Evolutionary conservation across 345 rosid genomes (phyloP).

Genomic region (Draba incana): DNA sequence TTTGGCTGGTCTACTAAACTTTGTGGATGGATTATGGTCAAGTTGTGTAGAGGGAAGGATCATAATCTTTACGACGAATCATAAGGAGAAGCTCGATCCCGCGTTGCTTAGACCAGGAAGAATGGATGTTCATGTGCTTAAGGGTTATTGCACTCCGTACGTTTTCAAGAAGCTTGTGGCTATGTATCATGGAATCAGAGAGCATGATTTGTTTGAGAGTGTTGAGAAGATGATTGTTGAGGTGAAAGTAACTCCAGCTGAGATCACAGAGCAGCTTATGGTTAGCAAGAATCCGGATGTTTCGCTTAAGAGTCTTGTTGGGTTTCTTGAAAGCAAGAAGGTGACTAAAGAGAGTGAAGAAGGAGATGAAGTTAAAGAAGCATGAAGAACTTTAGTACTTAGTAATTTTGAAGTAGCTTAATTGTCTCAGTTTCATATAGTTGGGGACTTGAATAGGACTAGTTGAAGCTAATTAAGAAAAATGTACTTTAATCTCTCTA

Average conservation of each 20-base stretch:
- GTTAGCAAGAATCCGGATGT: conserved; percentile 43
- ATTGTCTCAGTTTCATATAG: no score
- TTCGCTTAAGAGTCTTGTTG: conserved; percentile 48
- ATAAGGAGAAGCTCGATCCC: conserved; percentile 63
- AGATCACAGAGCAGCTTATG: conserved; percentile 59
- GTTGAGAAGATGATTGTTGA: conserved; percentile 45
- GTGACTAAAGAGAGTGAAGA: neutral
- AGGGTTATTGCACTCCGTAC: conserved; percentile 52
- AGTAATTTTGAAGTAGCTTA: no score
- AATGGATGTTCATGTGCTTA: conserved; percentile 58
- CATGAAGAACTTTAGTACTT: neutral
- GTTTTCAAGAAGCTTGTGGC: conserved; percentile 52
- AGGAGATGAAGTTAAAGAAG: conserved; percentile 9
- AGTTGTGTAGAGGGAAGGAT: conserved; percentile 67
- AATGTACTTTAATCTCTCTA: no score
- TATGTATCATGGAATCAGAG: conserved; percentile 45
- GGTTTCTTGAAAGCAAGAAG: conserved; percentile 49
- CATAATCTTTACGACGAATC: conserved; percentile 60
- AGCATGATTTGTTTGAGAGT: conserved; percentile 45
- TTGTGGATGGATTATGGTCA: conserved; percentile 71
- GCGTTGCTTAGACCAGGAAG: conserved; percentile 65
- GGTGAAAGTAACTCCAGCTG: conserved; percentile 60
- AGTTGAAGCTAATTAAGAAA: no score
- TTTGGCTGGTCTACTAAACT: conserved; percentile 60
- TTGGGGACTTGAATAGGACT: no score